Evolutionary conservation across 352 stramenopile genomes (phyloP).

Genomic region (Pythium dissotocum): DNA sequence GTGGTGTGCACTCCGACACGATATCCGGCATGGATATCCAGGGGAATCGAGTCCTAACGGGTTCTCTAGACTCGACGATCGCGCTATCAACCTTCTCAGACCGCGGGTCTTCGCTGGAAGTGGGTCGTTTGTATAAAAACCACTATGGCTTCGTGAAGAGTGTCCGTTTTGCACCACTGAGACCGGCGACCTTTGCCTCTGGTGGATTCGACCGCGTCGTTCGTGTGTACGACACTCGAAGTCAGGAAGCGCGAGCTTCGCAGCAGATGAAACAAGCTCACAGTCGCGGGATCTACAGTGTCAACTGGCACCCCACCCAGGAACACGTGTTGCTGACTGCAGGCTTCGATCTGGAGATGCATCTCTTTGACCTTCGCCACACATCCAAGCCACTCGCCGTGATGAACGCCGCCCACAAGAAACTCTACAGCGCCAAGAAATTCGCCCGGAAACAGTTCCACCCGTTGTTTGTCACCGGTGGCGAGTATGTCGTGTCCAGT

Average conservation of each 20-base stretch:
- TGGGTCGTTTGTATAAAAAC: slow-evolving; percentile 33
- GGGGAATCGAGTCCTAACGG: slow-evolving; percentile 37
- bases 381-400: slow-evolving; percentile 36
- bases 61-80: slow-evolving; percentile 51
- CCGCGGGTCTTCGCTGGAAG: slow-evolving; percentile 12
- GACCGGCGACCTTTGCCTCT: slow-evolving; percentile 36
- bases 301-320: slow-evolving; percentile 50
- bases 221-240: slow-evolving; percentile 38
- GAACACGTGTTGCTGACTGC: slow-evolving; percentile 44
- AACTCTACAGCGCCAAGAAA: background rate
- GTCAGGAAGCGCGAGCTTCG: background rate
- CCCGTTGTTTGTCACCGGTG: slow-evolving; percentile 39
- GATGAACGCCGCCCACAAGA: slow-evolving; percentile 27
- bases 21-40: slow-evolving; percentile 52
- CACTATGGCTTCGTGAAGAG: slow-evolving; percentile 52
- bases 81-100: slow-evolving; percentile 37
- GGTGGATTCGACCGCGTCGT: slow-evolving; percentile 49
- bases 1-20: slow-evolving; percentile 39
- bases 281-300: slow-evolving; percentile 49
- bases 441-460: slow-evolving; percentile 38
- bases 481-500: slow-evolving; percentile 5
- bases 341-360: slow-evolving; percentile 47
- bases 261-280: slow-evolving; percentile 33
- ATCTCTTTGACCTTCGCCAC: slow-evolving; percentile 49
- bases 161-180: slow-evolving; percentile 34